phyloP scores from a whole-genome alignment of 805 yeast species.

The Kluyveromyces lactis region DNA sequence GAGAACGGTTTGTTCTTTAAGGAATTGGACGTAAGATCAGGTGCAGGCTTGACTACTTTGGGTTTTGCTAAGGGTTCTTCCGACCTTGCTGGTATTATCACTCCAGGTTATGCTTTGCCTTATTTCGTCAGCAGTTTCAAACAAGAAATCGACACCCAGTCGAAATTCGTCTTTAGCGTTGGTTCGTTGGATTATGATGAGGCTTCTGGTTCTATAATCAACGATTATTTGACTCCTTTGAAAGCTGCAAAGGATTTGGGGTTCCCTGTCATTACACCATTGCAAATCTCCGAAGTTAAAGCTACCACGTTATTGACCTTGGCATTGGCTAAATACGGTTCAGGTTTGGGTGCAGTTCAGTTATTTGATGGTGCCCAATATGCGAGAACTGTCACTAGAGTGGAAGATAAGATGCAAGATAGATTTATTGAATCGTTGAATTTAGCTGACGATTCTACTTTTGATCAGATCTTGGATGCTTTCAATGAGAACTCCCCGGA shows the following conservation, averaged over 20 bases:
- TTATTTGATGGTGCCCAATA: slow-evolving; percentile 70
- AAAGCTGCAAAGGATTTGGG: slow-evolving; percentile 54
- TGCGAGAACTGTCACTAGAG: slow-evolving; percentile 16
- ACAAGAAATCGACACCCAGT: slow-evolving; percentile 23
- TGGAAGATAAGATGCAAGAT: slow-evolving; percentile 12
- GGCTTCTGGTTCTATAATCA: slow-evolving; percentile 41
- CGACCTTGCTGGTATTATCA: slow-evolving; percentile 37
- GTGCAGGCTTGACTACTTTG: slow-evolving; percentile 71
- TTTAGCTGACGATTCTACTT: slow-evolving; percentile 13
- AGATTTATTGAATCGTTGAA: slow-evolving; percentile 8
- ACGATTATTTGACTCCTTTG: slow-evolving; percentile 57
- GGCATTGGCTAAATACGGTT: slow-evolving; percentile 43
- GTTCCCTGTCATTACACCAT: slow-evolving; percentile 63
- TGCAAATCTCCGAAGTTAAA: slow-evolving; percentile 55
- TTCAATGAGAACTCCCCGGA: slow-evolving; percentile 21
- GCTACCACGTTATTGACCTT: slow-evolving; percentile 56
- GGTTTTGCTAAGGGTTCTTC: slow-evolving; percentile 45
- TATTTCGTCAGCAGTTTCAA: slow-evolving; percentile 57
- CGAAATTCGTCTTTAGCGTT: slow-evolving; percentile 63
- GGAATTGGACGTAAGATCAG: slow-evolving; percentile 64
- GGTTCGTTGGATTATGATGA: slow-evolving; percentile 70
- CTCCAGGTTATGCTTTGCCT: slow-evolving; percentile 60
- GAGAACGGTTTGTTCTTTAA: slow-evolving; percentile 12
- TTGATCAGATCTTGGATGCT: slow-evolving; percentile 19
- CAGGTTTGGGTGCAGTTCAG: slow-evolving; percentile 45